Evolutionary conservation across 352 stramenopile genomes (phyloP), one percentile per base, ranked within the genome.

Genomic region (Pythium angustatum): DNA sequence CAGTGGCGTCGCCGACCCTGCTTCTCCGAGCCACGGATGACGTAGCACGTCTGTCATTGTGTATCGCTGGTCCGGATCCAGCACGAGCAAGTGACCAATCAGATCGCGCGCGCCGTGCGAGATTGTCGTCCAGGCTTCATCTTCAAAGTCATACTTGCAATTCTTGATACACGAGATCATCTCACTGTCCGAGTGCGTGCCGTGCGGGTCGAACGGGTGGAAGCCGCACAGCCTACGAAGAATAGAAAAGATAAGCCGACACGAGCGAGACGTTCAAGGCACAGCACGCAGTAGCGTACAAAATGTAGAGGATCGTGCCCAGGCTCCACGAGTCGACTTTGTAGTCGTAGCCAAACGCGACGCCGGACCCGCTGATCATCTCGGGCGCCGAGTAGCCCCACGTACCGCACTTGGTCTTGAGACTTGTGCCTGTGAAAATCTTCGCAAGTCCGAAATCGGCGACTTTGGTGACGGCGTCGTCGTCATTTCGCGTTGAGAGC

Each of bases 271-370:
- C 14, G 11, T 5, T 19, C 11, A 10, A 21, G 7, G 11, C 36
- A 17, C n/a, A 43, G 15, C 36, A 43, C 14, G 7, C 14, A 7
- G 7, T 43, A 14, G 69, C 73, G 40, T 55, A 87, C 78, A 96
- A 62, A 70, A 94, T 96, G 68, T 96, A 94, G 49, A 96, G 57
- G 41, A 94, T 92, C 2, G 83, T 91, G 40, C 87, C 87, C n/a
- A 96, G 71, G 63, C 85, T 93, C 87, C 87, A 96, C 33, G 87
- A 90, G 47, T 96, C 87, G 21, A 94, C 87, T 51, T 94, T 94
- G 34, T 72, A 84, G 58, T 94, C 83, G 62, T 94, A 96, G 11
- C 82, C 80, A 47, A 93, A 93, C 17, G 72, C 66, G 9, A 80
- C 64, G 14, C 73, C 83, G 7, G 81, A 90, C 3, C 85, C 85